These are phyloP conservation scores for Candida sojae DNA, from an alignment of 1,139 yeast species.

Conservation along the genomic window DNA sequence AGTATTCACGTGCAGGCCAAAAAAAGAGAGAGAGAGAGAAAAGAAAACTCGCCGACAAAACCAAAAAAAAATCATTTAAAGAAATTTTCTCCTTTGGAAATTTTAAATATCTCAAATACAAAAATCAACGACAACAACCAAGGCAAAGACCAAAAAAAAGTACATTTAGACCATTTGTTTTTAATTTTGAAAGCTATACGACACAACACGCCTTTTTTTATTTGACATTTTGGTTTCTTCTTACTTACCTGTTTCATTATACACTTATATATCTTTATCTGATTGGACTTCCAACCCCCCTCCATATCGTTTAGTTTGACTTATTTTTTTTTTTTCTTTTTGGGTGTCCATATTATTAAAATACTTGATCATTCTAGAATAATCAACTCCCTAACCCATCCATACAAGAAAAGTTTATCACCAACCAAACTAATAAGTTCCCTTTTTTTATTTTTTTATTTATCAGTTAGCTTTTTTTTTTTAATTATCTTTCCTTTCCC, in stretches of 20 bases:
- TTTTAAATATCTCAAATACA: too few relatives aligned
- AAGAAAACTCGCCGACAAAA: constrained; percentile 1
- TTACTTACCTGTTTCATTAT: neutral
- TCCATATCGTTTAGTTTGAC: too few relatives aligned
- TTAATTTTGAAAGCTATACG: neutral
- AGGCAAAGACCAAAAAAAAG: neutral
- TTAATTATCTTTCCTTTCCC: neutral
- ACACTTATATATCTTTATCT: too few relatives aligned
- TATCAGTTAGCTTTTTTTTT: neutral
- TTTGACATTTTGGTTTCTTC: neutral
- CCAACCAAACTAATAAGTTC: too few relatives aligned
- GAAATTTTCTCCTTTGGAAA: neutral
- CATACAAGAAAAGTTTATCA: too few relatives aligned
- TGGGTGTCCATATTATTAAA: neutral
- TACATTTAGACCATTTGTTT: neutral
- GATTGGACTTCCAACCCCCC: neutral
- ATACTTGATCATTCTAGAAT: neutral
- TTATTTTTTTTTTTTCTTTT: neutral
- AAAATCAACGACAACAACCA: neutral
- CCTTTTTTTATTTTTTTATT: too few relatives aligned
- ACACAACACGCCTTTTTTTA: neutral
- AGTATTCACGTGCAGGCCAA: neutral
- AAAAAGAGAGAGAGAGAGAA: neutral
- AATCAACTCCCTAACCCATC: neutral
- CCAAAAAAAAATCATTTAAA: neutral